These are phyloP conservation scores for Phytomonas sp. DNA, from an alignment of 208 protist species.

Conservation along the genomic window DNA sequence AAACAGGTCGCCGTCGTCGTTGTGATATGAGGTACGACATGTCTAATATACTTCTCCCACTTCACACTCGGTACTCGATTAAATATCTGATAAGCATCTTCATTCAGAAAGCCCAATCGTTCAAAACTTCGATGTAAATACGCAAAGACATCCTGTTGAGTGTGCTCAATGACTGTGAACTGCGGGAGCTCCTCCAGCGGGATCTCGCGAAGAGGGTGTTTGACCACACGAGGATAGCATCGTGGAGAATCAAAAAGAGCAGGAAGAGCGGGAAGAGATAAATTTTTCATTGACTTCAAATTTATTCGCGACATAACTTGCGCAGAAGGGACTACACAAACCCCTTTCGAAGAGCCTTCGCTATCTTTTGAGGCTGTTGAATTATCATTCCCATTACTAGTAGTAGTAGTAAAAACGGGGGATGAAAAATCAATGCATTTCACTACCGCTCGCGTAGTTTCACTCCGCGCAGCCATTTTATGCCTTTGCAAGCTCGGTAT, in stretches of 20 bases:
- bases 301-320: no score
- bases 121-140: slow-evolving; percentile 35
- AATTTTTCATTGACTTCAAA: no score
- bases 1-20: neutral
- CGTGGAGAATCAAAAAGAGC: neutral
- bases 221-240: slow-evolving; percentile 4
- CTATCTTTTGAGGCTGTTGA: no score
- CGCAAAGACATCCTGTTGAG: slow-evolving; percentile 39
- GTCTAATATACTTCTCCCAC: slow-evolving; percentile 12
- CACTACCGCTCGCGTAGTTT: no score
- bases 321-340: no score
- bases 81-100: slow-evolving; percentile 13
- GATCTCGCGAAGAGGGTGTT: slow-evolving; percentile 37
- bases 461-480: neutral
- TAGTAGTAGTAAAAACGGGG: neutral
- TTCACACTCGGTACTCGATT: neutral
- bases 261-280: neutral
- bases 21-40: slow-evolving; percentile 16
- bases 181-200: slow-evolving; percentile 20
- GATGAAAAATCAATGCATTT: neutral
- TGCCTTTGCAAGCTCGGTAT: slow-evolving; percentile 13
- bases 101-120: slow-evolving; percentile 24
- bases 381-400: no score
- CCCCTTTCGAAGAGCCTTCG: no score
- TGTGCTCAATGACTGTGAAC: slow-evolving; percentile 36